Base-by-base conservation (phyloP, 495 filamentous ascomycete genomes). In the Trichoderma orchidacearum region DNA sequence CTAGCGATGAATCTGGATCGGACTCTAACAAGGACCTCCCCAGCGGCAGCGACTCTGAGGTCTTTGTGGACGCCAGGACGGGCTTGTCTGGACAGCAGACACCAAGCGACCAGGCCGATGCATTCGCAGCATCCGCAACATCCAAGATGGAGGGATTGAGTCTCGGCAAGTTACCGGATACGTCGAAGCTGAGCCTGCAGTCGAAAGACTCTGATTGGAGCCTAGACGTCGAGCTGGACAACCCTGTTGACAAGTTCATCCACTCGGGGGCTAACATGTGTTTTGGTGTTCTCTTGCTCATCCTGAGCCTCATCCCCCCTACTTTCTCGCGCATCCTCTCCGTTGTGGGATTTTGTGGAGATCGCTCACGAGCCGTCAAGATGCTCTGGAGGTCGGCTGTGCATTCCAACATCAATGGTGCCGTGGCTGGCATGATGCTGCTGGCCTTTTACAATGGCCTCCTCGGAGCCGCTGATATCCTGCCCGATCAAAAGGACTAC, bases 361-460 rank as follows among this genome's bases (percentile, higher is more conserved):
- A 98, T 67, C 85, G 90, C 51, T 85, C 92, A 55, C 77, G 84
- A 23, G 94, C 90, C 3, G 67, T 95, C 12, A 70, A 77, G 18
- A 86, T 96, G 82, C 82, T 98, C 8, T 98, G 94, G 93, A 88
- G 92, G 68, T 86, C 89, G 13, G 86, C 86, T 60, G 90, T 86
- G 61, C 90, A 87, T 64, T 75, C 82, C 60, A 96, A 95, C 63
- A 79, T 97, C 66, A 90, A 96, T 63, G 93, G 93, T 28, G 91
- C 89, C 28, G 85, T 96, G 66, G 86, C 91, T 4, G 89, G 85
- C 0, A 72, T 97, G 29, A 79, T 86, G 32, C 72, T 95, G 6
- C 75, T 97, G 3, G 83, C 83, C 15, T 97, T 87, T 63, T 95
- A 95, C 70, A 93, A 96, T 62, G 87, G 83, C 45, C 78, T 95